Conservation (phyloP, 2,329 filamentous ascomycete genomes). For the Ceratocystis cacaofunesta region DNA sequence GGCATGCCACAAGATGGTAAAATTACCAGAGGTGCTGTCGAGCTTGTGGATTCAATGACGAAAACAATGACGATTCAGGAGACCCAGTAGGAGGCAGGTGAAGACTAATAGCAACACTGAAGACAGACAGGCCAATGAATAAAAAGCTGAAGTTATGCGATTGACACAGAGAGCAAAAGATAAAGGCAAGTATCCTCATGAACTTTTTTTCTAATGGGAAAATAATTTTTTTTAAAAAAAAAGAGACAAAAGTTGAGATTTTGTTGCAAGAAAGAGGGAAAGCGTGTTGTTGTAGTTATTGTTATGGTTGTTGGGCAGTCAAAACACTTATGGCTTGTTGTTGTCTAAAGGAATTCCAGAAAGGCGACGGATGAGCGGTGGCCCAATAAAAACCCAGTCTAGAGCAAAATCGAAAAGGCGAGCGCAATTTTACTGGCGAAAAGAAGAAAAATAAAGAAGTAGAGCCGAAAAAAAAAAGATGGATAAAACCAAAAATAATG, state of each 20-base stretch:
- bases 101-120: neutral
- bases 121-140: neutral
- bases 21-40: neutral
- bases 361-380: neutral
- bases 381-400: conserved; percentile 4
- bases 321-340: neutral
- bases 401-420: neutral
- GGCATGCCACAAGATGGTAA: neutral
- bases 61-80: neutral
- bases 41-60: neutral
- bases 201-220: neutral
- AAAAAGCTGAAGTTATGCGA: neutral
- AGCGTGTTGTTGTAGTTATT: conserved; percentile 3
- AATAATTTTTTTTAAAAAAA: neutral
- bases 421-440: neutral
- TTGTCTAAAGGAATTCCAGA: neutral
- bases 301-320: conserved; percentile 6
- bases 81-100: neutral
- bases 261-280: neutral
- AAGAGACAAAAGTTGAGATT: neutral
- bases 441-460: neutral
- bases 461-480: neutral
- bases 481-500: neutral
- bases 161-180: neutral
- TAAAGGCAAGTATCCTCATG: neutral